Conservation (phyloP, 176 grass and related monocot genomes). For the Oryza glaberrima region DNA sequence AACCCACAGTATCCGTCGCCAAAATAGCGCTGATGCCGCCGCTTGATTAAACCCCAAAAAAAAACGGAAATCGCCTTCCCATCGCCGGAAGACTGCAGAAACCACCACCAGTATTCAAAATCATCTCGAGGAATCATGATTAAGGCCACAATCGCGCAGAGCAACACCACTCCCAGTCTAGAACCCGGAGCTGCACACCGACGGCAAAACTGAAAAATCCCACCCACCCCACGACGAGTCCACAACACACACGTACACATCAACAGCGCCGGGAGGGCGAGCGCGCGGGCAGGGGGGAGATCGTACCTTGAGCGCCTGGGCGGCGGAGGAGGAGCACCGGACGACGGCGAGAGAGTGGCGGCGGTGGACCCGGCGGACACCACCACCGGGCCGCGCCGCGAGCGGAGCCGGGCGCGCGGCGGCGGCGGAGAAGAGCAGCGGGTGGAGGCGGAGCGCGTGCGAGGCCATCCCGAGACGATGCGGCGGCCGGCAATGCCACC, state of each 20-base stretch:
- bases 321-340: conserved; percentile 55
- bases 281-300: no score
- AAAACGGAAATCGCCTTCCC: background rate
- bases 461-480: conserved; percentile 28
- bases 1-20: background rate
- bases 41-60: no score
- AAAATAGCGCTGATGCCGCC: background rate
- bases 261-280: background rate
- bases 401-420: background rate
- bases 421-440: conserved; percentile 38
- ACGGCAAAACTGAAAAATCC: background rate
- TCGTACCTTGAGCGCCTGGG: conserved; percentile 61
- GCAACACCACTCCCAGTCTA: background rate
- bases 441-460: conserved; percentile 39
- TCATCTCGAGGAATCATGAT: background rate
- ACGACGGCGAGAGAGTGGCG: conserved; percentile 21
- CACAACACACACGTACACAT: background rate
- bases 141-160: background rate
- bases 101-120: background rate
- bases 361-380: background rate
- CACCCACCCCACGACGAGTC: background rate
- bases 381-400: background rate
- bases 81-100: background rate
- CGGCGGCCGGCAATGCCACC: conserved; percentile 8
- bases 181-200: background rate